Conservation (phyloP, 2,329 filamentous ascomycete species). For the Gnomoniopsis smithogilvyi region DNA sequence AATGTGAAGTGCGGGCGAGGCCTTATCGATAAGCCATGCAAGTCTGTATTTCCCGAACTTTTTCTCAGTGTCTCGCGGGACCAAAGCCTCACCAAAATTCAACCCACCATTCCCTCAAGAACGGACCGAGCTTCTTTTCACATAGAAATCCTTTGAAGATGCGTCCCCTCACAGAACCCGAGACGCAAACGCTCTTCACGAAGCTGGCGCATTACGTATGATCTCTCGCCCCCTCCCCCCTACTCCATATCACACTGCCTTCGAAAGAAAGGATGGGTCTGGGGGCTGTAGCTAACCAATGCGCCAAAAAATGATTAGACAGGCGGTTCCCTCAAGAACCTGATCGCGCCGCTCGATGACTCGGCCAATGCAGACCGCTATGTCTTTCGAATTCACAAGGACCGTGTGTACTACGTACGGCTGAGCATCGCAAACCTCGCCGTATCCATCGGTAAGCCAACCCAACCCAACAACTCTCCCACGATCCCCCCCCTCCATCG, state of each 20-base stretch:
- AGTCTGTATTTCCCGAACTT: neutral
- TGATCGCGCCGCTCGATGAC: slow-evolving; percentile 71
- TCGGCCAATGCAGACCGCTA: slow-evolving; percentile 70
- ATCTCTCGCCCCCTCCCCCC: neutral
- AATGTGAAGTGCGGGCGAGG: too few species aligned
- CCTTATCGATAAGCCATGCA: neutral
- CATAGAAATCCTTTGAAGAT: slow-evolving; percentile 46
- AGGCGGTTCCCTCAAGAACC: slow-evolving; percentile 77
- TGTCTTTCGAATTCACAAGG: slow-evolving; percentile 80
- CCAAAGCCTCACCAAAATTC: neutral
- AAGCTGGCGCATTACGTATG: slow-evolving; percentile 82
- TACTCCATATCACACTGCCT: too few species aligned
- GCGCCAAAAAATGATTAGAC: slow-evolving; percentile 37
- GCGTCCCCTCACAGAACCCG: slow-evolving; percentile 76
- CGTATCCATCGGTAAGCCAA: slow-evolving; percentile 74
- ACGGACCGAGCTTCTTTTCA: neutral
- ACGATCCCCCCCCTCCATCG: neutral
- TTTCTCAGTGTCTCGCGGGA: neutral
- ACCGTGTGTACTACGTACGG: slow-evolving; percentile 87
- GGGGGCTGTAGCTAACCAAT: neutral
- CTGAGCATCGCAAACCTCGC: slow-evolving; percentile 89
- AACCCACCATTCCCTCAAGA: neutral
- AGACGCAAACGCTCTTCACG: slow-evolving; percentile 79
- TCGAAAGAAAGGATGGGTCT: neutral
- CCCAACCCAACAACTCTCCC: slow-evolving; percentile 6